Base-by-base conservation (phyloP, 2,329 filamentous ascomycete species). In the Xylaria sp. region DNA sequence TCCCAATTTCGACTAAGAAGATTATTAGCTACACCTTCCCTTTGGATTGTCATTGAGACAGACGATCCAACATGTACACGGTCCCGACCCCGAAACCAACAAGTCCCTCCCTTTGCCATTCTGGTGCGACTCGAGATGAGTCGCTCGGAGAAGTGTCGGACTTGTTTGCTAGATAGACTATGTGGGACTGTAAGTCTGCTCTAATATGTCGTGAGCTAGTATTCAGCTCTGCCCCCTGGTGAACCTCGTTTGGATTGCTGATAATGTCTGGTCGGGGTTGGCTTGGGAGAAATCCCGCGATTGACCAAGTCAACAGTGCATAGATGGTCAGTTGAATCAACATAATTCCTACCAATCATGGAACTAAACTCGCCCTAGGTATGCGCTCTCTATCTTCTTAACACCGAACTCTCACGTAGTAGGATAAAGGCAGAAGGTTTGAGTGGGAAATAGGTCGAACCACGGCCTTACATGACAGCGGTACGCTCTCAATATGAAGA, bases 21-120 rank as follows among this genome's bases (percentile, higher is more conserved):
- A 57, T 15, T n/a, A 51, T 70, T n/a, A 70, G 70, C 44, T 25
- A 28, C 65, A 48, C 20, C 2, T 23, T 18, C 28, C 44, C 1
- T 10, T 37, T 20, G 13, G 3, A 20, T 18, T 10, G 3, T 20
- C 5, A 12, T n/a, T 15, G 12, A 32, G 20, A 72, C 79, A n/a
- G 46, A 79, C 79, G 66, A 28, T 80, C 75, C 18, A 81, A 71
- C 64, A 79, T 77, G 60, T 81, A 81, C 3, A 78, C 78, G 23
- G 80, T 79, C 3, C 79, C 79, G 10, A 70, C 73, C 28, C 74
- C 75, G 57, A 76, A 78, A 37, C 74, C 67, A 2, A 68, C 66
- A 2, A 78, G 48, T 9, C 73, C 74, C 34, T 76, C 74, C 25
- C 75, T 61, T 46, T 71, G 71, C 61, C 74, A 73, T 56, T 73